These are phyloP conservation scores for Pseudogymnoascus sp. DNA, from an alignment of 2,329 filamentous ascomycete genomes.

Conservation along the genomic window DNA sequence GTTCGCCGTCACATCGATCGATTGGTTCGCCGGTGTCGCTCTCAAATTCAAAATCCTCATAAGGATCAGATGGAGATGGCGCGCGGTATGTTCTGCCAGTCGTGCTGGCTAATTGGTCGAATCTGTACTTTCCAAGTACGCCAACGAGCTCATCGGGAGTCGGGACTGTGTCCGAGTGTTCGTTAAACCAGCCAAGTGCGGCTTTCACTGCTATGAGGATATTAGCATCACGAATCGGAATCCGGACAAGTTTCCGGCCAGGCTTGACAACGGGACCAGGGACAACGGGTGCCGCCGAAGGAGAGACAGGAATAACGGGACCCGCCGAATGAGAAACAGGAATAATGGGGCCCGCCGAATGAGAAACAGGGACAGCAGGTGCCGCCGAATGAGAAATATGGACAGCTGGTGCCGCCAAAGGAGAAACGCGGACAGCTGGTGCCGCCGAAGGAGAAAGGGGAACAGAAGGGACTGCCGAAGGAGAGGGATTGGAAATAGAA, in stretches of 20 bases:
- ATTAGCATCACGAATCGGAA: background rate
- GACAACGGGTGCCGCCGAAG: background rate
- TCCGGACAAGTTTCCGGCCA: background rate
- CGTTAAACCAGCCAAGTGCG: background rate
- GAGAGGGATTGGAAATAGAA: background rate
- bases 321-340: background rate
- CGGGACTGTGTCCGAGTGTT: background rate
- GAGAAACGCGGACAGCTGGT: background rate
- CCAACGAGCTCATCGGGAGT: background rate
- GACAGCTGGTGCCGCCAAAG: background rate
- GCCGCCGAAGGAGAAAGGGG: background rate
- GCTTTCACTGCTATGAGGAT: background rate
- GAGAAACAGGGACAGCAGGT: background rate
- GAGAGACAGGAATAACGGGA: background rate
- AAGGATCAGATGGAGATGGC: background rate
- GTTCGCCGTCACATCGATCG: background rate
- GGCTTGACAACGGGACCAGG: background rate
- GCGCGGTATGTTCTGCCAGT: background rate
- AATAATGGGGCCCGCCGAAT: background rate
- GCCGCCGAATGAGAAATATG: background rate
- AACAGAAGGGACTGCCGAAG: background rate
- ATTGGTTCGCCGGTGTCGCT: background rate
- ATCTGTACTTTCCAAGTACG: constrained; percentile 3
- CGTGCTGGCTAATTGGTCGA: background rate
- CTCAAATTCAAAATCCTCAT: background rate